These are phyloP conservation scores for Fraxinus dipetala DNA, from an alignment of 305 asterid genomes.

Conservation along the genomic window DNA sequence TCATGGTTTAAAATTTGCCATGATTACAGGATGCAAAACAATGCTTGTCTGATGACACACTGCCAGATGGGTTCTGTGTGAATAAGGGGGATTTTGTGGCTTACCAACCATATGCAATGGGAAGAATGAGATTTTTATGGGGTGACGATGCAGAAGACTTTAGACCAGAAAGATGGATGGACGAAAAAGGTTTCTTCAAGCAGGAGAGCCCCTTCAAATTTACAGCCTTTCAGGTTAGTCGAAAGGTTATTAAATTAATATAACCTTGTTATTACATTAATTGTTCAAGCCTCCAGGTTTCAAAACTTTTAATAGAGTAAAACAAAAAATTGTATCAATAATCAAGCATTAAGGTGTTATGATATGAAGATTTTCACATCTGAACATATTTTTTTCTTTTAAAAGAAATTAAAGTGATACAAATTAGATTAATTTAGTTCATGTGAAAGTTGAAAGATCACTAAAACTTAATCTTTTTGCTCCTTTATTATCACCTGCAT, in stretches of 20 bases:
- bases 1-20: neutral
- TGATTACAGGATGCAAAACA: slow-evolving; percentile 49
- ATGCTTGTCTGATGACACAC: slow-evolving; percentile 58
- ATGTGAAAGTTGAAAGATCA: neutral
- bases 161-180: slow-evolving; percentile 76
- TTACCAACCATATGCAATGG: slow-evolving; percentile 78
- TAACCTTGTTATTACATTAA: neutral
- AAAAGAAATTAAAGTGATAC: neutral
- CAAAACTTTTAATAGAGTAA: neutral
- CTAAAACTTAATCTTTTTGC: neutral
- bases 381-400: neutral
- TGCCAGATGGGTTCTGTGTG: slow-evolving; percentile 61
- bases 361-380: neutral
- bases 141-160: slow-evolving; percentile 63
- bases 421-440: neutral
- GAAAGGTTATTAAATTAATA: neutral
- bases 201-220: slow-evolving; percentile 64
- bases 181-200: slow-evolving; percentile 51
- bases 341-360: neutral
- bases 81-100: slow-evolving; percentile 61
- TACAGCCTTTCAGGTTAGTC: slow-evolving; percentile 70
- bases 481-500: neutral
- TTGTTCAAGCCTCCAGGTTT: neutral
- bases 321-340: neutral
- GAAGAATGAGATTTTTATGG: slow-evolving; percentile 71